A percentile compares a stretch with the other conserved stretches of the same genome.
Evolutionary conservation across 306 rosid species (phyloP).

Genomic region (Mucuna pruriens): DNA sequence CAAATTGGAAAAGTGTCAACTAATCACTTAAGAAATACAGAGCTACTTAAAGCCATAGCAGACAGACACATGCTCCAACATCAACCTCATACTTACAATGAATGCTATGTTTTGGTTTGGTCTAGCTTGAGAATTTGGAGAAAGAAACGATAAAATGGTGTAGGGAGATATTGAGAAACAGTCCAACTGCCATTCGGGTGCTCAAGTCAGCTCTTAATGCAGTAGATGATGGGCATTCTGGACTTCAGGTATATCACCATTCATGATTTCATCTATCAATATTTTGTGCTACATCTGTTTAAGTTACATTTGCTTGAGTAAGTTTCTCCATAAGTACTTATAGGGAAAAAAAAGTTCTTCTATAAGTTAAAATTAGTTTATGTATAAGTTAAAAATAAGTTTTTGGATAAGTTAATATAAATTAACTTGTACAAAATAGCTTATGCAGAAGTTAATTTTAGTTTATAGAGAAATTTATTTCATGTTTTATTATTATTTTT

Average conservation of each 20-base stretch:
- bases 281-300: too few relatives aligned
- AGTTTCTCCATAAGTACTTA: too few relatives aligned
- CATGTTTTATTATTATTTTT: too few relatives aligned
- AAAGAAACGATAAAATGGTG: slow-evolving; percentile 93
- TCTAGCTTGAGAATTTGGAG: slow-evolving; percentile 72
- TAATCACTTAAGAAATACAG: neutral
- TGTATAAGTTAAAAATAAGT: too few relatives aligned
- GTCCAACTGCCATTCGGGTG: slow-evolving; percentile 89
- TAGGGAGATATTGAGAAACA: slow-evolving; percentile 81
- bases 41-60: neutral
- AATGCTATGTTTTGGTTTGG: slow-evolving; percentile 33
- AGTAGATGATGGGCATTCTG: slow-evolving; percentile 91
- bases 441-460: too few relatives aligned
- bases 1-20: neutral
- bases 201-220: slow-evolving; percentile 89
- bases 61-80: slow-evolving; percentile 2
- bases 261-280: slow-evolving; percentile 8
- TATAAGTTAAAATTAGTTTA: too few relatives aligned
- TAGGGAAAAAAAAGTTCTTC: too few relatives aligned
- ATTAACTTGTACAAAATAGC: too few relatives aligned
- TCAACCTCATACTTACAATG: neutral
- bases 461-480: too few relatives aligned
- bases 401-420: too few relatives aligned
- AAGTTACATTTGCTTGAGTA: too few relatives aligned
- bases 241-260: slow-evolving; percentile 70